Conservation (phyloP, 148 eudicot genomes). For the Rhododendron simsii region DNA sequence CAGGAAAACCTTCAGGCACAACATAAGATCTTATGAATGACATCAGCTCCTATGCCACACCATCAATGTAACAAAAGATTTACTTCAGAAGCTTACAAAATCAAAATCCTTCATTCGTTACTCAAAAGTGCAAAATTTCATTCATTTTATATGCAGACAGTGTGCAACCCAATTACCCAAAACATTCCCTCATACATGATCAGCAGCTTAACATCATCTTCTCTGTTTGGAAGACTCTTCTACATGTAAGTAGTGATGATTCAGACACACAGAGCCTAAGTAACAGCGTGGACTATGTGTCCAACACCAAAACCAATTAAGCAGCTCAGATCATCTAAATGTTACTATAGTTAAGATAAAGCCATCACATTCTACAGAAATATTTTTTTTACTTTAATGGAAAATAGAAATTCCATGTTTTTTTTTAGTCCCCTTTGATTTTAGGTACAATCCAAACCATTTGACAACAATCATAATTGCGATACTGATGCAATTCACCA, state of each 20-base stretch:
- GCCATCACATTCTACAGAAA: not conserved
- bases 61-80: slow-evolving; percentile 5
- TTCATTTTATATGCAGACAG: not conserved
- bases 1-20: slow-evolving; percentile 98
- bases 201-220: not conserved
- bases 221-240: not conserved
- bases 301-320: not conserved
- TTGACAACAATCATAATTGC: not conserved
- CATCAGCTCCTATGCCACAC: slow-evolving; percentile 53
- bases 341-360: not conserved
- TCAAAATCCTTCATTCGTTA: not conserved
- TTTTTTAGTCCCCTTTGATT: not conserved
- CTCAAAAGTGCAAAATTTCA: not conserved
- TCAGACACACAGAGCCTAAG: not conserved
- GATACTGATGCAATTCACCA: not conserved
- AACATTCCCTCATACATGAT: not conserved
- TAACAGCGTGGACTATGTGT: not conserved
- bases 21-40: slow-evolving; percentile 91
- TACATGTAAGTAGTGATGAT: not conserved
- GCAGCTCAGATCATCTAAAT: not conserved
- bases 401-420: not conserved
- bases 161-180: not conserved
- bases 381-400: not conserved
- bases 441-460: not conserved
- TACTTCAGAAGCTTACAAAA: not conserved